Evolutionary conservation across 2,329 filamentous ascomycete genomes (phyloP), one percentile per base, ranked within the genome.

Genomic region (Arthrinium puccinioides): DNA sequence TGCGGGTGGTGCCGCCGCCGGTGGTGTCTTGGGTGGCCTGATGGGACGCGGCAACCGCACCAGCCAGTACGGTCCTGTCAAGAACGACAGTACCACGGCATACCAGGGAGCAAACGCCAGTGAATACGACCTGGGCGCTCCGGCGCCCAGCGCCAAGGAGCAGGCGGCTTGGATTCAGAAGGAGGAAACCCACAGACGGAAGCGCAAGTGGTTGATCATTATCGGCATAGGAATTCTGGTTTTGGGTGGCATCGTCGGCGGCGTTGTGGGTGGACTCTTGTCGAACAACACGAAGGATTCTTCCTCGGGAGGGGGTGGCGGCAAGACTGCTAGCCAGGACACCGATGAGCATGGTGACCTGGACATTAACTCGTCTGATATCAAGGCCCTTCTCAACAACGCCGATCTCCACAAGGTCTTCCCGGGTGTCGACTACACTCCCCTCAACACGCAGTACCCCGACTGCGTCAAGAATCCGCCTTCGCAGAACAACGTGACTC

Each of bases 401-500:
- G 56, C 70, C 0, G 64, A 88, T 45, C 71, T 97, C 18, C 87
- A 95, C 71, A 94, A 87, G 60, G 87, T 97, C 3, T 97, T 97
- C 59, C 86, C 88, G 0, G 90, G 88, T 19, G 86, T 97, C 63
- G 90, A 96, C 62, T 97, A 97, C 58, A 97, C 90, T 0, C 88
- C 90, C 0, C 75, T 92, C 59, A 88, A 94, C 55, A 79, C 87
- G 0, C 89, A 96, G 60, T 96, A 90, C 51, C 90, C 90, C 3
- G 81, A 82, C 26, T 97, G 90, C 60, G 46, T 89, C 21, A 65
- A 72, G 38, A 74, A 82, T 48, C 85, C 86, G 1, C 84, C 90
- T 0, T 89, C 82, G 23, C 90, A 96, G 57, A 95, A 97, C 65
- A 96, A 97, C 56, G 72, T 97, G 47, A 97, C 92, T 1, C 79